Base-by-base conservation (phyloP, 441 rosid species). In the Gossypium aridum region DNA sequence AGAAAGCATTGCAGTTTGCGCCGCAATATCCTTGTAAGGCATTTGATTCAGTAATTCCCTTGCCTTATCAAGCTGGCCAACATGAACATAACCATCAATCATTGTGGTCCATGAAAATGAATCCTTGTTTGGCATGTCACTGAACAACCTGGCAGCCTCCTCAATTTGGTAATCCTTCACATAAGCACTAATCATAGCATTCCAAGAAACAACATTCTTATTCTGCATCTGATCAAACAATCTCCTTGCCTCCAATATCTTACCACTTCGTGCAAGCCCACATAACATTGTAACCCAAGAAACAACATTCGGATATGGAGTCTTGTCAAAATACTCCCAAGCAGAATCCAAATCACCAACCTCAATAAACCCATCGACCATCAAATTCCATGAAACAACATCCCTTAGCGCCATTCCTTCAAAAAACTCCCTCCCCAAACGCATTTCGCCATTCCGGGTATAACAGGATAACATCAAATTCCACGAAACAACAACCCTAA, bases 31-130 rank as follows among this genome's bases (percentile, higher is more conserved):
- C 61, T 69, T 51, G 45, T 51, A 26, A 10, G 72, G 60, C 98
- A 92, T 89, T 74, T 89, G 80, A 17, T 93, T 79, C 62, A 94
- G 89, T 80, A 83, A 83, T 31, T 64, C 70, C 75, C 90, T 80
- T 8, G 89, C 97, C 73, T 90, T 86, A 78, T 80, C 74, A 75
- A 81, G 61, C 77, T 70, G 77, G 71, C 96, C 90, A 45, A 85
- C 81, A 43, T 81, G 91, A 80, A 91, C 97, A 74, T 92, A 83
- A 43, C 93, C 94, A 0, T 91, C 88, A 34, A 92, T 92, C 55
- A 89, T 70, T 3, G 97, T 86, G 53, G 97, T 94, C 72, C 72
- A 69, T 26, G 72, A 69, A 51, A 69, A 23, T 16, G 61, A 51
- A 51, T 51, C 61, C 61, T 16, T 51, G 10, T 51, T 2, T 2